phyloP scores from a whole-genome alignment of 2,329 filamentous ascomycete genomes.

The Knufia fluminis region DNA sequence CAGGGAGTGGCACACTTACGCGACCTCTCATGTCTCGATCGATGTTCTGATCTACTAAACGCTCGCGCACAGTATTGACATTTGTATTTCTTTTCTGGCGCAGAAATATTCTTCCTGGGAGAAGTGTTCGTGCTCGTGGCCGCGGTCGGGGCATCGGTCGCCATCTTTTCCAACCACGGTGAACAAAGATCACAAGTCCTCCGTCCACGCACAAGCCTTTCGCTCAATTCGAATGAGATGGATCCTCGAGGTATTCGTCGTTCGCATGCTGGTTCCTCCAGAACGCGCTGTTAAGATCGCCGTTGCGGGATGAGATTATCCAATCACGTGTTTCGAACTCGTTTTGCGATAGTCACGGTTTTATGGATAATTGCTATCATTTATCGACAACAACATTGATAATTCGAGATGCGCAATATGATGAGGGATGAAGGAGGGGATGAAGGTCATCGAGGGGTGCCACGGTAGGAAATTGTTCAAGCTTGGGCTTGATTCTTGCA shows the following conservation, averaged over 20 bases:
- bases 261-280: constrained; percentile 7
- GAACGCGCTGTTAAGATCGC: constrained; percentile 32
- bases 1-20: constrained; percentile 76
- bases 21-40: constrained; percentile 92
- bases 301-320: constrained; percentile 1
- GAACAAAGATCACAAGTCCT: constrained; percentile 19
- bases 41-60: constrained; percentile 94
- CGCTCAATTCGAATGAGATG: constrained; percentile 21
- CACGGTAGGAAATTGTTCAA: background rate
- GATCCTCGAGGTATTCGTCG: constrained; percentile 14
- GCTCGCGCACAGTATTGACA: constrained; percentile 97
- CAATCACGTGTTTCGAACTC: too few relatives aligned
- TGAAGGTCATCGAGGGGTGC: constrained; percentile 4
- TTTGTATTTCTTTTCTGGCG: constrained; percentile 97
- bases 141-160: constrained; percentile 20
- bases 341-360: too few relatives aligned
- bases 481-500: background rate
- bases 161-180: constrained; percentile 12
- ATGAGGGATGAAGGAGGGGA: constrained; percentile 9
- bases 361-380: too few relatives aligned
- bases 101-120: constrained; percentile 64
- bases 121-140: constrained; percentile 40
- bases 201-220: constrained; percentile 23
- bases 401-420: constrained; percentile 1
- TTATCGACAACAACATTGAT: background rate